Evolutionary conservation across 345 rosid species (phyloP), one percentile per base, ranked within the genome.

Genomic region (Excoecaria agallocha): DNA sequence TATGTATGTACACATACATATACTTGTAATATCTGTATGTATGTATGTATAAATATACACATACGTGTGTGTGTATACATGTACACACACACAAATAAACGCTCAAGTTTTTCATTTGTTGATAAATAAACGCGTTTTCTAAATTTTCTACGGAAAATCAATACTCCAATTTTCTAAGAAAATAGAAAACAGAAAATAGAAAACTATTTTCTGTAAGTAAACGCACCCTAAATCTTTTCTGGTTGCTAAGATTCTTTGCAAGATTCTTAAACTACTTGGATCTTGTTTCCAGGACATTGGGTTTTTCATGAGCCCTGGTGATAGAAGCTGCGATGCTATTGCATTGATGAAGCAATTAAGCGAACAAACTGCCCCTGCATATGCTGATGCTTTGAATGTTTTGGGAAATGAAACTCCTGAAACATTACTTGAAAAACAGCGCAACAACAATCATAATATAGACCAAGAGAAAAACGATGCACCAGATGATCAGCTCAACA

Each of bases 301-400:
- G 19, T 93, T 84, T 79, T 87, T 90, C 59, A 83, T 89, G 91
- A 95, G 96, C 85, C 99, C 99, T 6, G 93, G 83, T 8, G 97
- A 88, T 35, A 85, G 84, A 83, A 90, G 97, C 82, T 96, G 90
- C 68, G 99, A 96, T 75, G 98, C 97, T 80, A 76, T 96, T 66
- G 89, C 96, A 73, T 79, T 96, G 80, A 89, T 93, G 94, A 93
- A 90, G 82, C 94, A 96, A 77, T 81, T 93, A 68, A 88, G 91
- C 19, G 99, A 89, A 84, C 96, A 89, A 69, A 85, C 89, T 35
- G 98, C 99, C 45, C 61, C 94, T 59, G 88, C 96, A 8, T 96
- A 82, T 87, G 97, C 98, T 35, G 95, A 91, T 83, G 99, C 98
- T 59, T 71, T 91, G 84, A 96, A 95, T 74, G 94, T 91, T 74